These are phyloP conservation scores for Sugiyamaella grinbergsii DNA, from an alignment of 1,139 yeast species.

Conservation along the genomic window DNA sequence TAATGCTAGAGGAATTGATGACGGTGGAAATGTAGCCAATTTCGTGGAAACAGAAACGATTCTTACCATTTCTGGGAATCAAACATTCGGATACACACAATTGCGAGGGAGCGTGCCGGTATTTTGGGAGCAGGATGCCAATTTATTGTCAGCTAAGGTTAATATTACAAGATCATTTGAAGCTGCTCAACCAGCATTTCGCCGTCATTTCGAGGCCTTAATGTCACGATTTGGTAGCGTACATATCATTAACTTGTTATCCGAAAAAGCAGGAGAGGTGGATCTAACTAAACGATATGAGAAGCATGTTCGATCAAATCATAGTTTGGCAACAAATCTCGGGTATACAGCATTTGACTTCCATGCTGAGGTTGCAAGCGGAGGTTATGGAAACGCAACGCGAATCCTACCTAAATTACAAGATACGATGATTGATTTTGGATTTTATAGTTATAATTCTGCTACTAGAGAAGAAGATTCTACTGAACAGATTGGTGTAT, in stretches of 20 bases:
- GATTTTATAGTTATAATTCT: constrained; percentile 67
- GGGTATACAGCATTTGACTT: constrained; percentile 83
- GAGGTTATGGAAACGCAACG: constrained; percentile 83
- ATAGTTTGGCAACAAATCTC: constrained; percentile 45
- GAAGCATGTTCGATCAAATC: constrained; percentile 53
- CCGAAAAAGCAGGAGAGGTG: constrained; percentile 75
- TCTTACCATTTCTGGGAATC: constrained; percentile 55
- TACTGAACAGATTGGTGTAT: constrained; percentile 83
- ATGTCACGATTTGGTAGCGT: constrained; percentile 80
- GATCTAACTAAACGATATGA: constrained; percentile 69
- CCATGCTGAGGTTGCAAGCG: constrained; percentile 85
- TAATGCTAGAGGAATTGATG: constrained; percentile 94
- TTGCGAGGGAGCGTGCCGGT: constrained; percentile 94
- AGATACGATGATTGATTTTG: constrained; percentile 71
- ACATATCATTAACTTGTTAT: constrained; percentile 79
- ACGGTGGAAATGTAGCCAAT: constrained; percentile 92
- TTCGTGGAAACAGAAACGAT: constrained; percentile 94
- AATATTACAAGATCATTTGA: constrained; percentile 84
- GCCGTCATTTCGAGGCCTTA: constrained; percentile 72
- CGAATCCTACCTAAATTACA: constrained; percentile 65
- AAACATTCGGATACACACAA: constrained; percentile 76
- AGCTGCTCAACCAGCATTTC: constrained; percentile 90
- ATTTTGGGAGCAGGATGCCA: constrained; percentile 97
- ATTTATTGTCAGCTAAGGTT: constrained; percentile 73
- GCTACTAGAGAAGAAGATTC: constrained; percentile 50